Evolutionary conservation across 176 grass and related monocot genomes (phyloP).

Genomic region (Carex kokanica): DNA sequence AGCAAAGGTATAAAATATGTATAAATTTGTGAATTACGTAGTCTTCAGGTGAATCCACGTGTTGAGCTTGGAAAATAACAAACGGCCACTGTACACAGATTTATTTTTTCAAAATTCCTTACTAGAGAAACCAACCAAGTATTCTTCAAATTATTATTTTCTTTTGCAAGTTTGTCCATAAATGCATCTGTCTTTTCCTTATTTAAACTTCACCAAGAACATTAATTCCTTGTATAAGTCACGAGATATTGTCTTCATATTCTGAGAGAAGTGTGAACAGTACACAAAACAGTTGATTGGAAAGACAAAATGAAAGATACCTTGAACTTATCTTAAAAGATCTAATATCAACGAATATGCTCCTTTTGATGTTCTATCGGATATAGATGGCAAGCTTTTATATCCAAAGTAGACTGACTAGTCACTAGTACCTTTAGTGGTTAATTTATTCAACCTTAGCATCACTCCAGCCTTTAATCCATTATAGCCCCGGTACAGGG

Average conservation of each 20-base stretch:
- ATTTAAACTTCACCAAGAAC: background rate
- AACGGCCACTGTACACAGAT: background rate
- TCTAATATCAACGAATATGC: constrained; percentile 11
- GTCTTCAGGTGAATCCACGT: background rate
- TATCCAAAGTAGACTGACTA: background rate
- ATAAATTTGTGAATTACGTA: background rate
- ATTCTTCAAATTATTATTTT: background rate
- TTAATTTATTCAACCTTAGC: background rate
- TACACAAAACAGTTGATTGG: background rate
- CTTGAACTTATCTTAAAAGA: constrained; percentile 14
- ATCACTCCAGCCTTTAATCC: background rate
- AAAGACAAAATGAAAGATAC: background rate
- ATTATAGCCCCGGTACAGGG: background rate
- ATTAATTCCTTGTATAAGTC: background rate
- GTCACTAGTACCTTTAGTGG: background rate
- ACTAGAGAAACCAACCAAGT: background rate
- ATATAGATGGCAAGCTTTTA: background rate
- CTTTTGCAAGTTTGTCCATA: background rate
- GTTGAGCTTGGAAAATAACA: background rate
- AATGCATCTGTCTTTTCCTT: background rate
- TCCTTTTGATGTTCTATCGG: background rate
- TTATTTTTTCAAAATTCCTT: background rate
- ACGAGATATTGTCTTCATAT: constrained; percentile 15
- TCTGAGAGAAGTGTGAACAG: background rate
- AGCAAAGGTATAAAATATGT: background rate